Conservation (phyloP, 1,139 yeast species). For the Geotrichum australiense region DNA sequence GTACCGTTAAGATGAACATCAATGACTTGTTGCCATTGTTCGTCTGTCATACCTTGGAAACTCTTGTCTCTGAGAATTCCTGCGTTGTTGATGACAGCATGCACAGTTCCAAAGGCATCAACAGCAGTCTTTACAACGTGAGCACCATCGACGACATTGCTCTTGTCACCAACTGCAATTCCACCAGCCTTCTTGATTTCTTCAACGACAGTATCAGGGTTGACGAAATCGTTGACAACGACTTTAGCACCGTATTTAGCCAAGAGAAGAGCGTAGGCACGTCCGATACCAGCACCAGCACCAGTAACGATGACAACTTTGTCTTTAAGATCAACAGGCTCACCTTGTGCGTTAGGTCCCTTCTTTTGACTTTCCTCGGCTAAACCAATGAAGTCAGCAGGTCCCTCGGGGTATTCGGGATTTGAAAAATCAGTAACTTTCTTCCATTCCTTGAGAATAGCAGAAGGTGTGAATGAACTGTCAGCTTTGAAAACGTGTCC, state of each 20-base stretch:
- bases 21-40: conserved; percentile 76
- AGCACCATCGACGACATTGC: conserved; percentile 72
- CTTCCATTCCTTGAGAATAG: conserved; percentile 63
- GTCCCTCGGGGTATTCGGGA: conserved; percentile 57
- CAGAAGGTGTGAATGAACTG: conserved; percentile 72
- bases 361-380: conserved; percentile 31
- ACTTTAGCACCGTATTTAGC: conserved; percentile 94
- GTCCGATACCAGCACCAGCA: conserved; percentile 93
- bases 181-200: conserved; percentile 75
- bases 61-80: conserved; percentile 92
- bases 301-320: conserved; percentile 93
- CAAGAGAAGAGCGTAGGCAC: conserved; percentile 76
- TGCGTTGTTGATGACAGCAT: conserved; percentile 84
- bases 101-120: conserved; percentile 73
- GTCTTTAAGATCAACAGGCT: conserved; percentile 55
- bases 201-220: conserved; percentile 63
- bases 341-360: conserved; percentile 52
- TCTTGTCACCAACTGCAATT: conserved; percentile 80
- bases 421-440: conserved; percentile 58
- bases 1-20: conserved; percentile 82
- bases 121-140: conserved; percentile 75
- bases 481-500: conserved; percentile 84
- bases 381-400: conserved; percentile 35
- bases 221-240: conserved; percentile 81
- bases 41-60: conserved; percentile 73